Base-by-base conservation (phyloP, 2,329 filamentous ascomycete species). In the Aspergillus candidus region DNA sequence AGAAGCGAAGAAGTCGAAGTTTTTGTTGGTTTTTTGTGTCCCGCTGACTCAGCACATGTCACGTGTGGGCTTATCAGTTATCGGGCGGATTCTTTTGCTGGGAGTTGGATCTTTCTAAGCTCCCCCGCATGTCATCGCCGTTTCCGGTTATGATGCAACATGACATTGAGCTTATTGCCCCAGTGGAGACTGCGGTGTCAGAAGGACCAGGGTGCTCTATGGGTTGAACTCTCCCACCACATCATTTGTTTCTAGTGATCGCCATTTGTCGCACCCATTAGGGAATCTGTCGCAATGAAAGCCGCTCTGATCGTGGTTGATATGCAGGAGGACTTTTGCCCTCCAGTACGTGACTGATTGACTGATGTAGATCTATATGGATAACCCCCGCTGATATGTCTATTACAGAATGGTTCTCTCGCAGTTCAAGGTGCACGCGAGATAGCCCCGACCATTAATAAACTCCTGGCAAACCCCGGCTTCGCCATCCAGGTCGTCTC, bases 241-340 rank as follows among this genome's bases (percentile, higher is more conserved):
- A 8, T 27, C 22, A 27, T 2, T 3, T 7, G 10, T 27, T 10
- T 27, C 6, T 8, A 10, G 4, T 27, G 7, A 27, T 10, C 22
- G 3, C 6, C 22, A 3, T 27, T 27, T 3, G 22, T 27, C 22
- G 31, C 38, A 18, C 36, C 12, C 22, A n/a, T 17, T 5, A 38
- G 18, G 18, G 27, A 3, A 29, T 38, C 18, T 22, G 12, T 38
- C 44, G 49, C 41, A 17, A 57, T 54, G 53, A 54, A 38, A 40
- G 75, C 80, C 35, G 80, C 80, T n/a, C 66, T 84, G 32, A 67
- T 95, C 38, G 77, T 95, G 10, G 84, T 95, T 41, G 90, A 96
- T 67, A 76, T 94, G 60, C 93, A 97, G 68, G 85, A 96, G 66
- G 91, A 97, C 71, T 97, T 96, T 66, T 94, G 88, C 66, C 86